Evolutionary conservation across 805 yeast species (phyloP), one percentile per base, ranked within the genome.

Genomic region (Zygoascus biomembranicola): DNA sequence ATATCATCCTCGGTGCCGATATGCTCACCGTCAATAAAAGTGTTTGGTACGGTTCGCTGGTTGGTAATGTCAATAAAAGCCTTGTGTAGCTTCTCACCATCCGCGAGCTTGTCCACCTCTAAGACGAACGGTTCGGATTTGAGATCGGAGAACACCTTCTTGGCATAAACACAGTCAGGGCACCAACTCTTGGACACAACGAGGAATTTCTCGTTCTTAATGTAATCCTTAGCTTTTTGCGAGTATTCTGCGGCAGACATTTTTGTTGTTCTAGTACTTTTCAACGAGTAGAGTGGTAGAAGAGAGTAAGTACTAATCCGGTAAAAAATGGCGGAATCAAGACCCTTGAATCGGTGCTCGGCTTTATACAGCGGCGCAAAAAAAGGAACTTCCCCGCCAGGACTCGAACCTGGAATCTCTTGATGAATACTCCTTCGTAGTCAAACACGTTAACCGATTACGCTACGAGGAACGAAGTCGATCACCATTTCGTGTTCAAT

Each of bases 181-280:
- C 94, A 85, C 90, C 90, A 85, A 18, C 84, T 75, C 59, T 85
- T 85, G 43, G 86, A 79, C 11, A 85, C 64, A 76, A 82, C 77
- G 55, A 85, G 72, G 59, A 67, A 79, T 49, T 72, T 72, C 67
- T 82, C 69, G 2, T 69, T 60, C 9, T 63, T 51, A 52, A 84
- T 73, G 52, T 81, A 67, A 28, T 75, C 68, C 51, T 73, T 67
- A 1, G 84, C 88, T 52, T 65, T 66, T 11, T 52, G 56, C 5
- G 11, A 19, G 20, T 53, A 52, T 42, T 35, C 32, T 46, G 37
- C 20, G 8, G 39, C 16, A 13, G 44, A 42, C 44, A 42, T 42
- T 14, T 42, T 13, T 8, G 32, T 47, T 23, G 28, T 23, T 23
- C n/a, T 46, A 9, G 46, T 16, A 13, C 19, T 43, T 5, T 19